A percentile compares a stretch with the other conserved stretches of the same genome.
Evolutionary conservation across 2,329 filamentous ascomycete genomes (phyloP).

Genomic region (Talaromyces sp.): DNA sequence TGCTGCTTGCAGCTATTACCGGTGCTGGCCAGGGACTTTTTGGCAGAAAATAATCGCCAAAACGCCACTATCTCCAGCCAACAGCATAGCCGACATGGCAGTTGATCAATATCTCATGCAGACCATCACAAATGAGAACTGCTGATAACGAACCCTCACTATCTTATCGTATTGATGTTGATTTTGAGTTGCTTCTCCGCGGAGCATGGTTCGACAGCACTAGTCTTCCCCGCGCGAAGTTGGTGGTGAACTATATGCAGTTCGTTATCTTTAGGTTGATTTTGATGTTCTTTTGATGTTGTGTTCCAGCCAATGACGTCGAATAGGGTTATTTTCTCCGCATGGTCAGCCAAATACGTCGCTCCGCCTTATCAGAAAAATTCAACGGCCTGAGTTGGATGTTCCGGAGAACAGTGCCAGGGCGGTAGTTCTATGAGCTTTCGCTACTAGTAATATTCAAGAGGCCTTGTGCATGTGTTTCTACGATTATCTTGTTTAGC

Average conservation of each 20-base stretch:
- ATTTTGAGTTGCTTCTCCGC: background rate
- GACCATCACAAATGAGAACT: background rate
- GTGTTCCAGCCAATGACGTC: background rate
- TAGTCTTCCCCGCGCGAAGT: background rate
- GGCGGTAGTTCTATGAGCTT: background rate
- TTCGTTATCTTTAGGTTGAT: background rate
- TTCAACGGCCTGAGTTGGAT: background rate
- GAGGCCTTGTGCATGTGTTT: background rate
- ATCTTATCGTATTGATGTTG: background rate
- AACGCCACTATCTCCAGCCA: background rate
- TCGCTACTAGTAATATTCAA: background rate
- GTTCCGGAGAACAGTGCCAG: background rate
- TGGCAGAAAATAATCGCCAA: too few relatives aligned
- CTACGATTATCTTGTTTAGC: background rate
- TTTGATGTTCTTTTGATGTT: background rate
- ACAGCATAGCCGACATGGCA: background rate
- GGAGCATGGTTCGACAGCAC: background rate
- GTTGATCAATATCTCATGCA: background rate
- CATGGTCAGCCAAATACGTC: background rate
- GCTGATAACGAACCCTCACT: background rate
- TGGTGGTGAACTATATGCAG: background rate
- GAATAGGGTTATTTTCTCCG: background rate
- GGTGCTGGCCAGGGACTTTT: background rate
- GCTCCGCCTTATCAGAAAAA: background rate
- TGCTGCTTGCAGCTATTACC: background rate